phyloP scores from a whole-genome alignment of 345 rosid species.

The Leavenworthia alabamica region DNA sequence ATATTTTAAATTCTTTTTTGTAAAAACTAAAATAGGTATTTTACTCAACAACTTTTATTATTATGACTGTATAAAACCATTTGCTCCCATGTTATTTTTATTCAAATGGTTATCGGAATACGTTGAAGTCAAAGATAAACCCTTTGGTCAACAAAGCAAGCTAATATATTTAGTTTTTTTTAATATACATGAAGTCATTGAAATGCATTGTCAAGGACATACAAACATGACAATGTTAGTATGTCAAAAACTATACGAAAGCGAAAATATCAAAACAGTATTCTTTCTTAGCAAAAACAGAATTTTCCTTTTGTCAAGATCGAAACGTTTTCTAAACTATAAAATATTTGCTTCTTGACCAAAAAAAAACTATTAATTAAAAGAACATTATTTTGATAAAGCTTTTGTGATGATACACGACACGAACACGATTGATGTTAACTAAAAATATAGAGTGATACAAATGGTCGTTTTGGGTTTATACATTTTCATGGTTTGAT shows the following conservation, averaged over 20 bases:
- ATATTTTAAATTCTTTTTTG: too few species aligned
- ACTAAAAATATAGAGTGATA: neutral
- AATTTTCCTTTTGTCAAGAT: neutral
- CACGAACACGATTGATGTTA: neutral
- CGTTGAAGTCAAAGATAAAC: constrained; percentile 21
- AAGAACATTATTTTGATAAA: neutral
- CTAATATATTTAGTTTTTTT: too few species aligned
- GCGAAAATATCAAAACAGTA: neutral
- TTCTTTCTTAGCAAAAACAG: neutral
- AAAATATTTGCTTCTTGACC: neutral
- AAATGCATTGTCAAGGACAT: neutral
- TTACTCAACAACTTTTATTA: too few species aligned
- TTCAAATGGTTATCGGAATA: neutral
- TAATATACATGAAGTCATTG: too few species aligned
- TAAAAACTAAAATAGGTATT: too few species aligned
- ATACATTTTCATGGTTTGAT: neutral
- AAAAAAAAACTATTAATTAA: too few species aligned
- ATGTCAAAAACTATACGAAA: neutral
- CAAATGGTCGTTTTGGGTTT: neutral
- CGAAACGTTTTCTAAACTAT: neutral
- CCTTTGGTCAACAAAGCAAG: constrained; percentile 25
- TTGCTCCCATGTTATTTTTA: neutral
- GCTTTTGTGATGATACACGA: neutral
- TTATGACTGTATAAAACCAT: too few species aligned
- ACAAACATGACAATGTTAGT: too few species aligned